Conservation (phyloP, 176 grass and related monocot species). For the Luzula sylvatica region DNA sequence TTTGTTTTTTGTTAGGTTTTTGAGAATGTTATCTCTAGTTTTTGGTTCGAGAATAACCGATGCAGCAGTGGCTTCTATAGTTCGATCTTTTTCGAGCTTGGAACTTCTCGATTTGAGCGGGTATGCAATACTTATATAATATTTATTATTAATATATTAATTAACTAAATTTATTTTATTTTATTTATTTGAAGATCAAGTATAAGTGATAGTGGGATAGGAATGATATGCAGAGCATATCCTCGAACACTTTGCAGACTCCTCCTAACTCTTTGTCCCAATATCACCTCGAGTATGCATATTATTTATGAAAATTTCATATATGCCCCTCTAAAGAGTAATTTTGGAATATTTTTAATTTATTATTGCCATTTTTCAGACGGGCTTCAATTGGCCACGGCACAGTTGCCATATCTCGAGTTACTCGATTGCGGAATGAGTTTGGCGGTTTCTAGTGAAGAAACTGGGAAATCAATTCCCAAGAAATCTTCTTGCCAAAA, state of each 20-base stretch:
- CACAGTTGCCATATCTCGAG: constrained; percentile 66
- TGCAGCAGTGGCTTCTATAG: constrained; percentile 74
- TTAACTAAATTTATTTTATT: constrained; percentile 6
- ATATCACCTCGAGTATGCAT: constrained; percentile 75
- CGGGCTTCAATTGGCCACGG: constrained; percentile 57
- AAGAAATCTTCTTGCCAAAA: constrained; percentile 41
- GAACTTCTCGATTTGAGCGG: constrained; percentile 91
- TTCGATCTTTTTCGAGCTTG: constrained; percentile 49
- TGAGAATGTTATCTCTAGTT: constrained; percentile 59
- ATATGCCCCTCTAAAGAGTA: background rate
- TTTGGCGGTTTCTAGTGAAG: constrained; percentile 32
- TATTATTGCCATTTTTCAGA: constrained; percentile 30
- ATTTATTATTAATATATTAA: background rate
- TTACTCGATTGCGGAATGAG: constrained; percentile 83
- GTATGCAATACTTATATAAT: constrained; percentile 21
- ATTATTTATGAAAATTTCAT: background rate
- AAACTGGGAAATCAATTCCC: constrained; percentile 19
- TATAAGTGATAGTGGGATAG: constrained; percentile 77
- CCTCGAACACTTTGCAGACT: constrained; percentile 43
- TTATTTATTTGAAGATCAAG: constrained; percentile 47
- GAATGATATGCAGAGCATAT: constrained; percentile 74
- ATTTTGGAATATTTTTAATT: background rate
- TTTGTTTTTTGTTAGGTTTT: constrained; percentile 34
- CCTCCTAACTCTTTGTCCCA: constrained; percentile 57
- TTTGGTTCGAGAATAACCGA: constrained; percentile 79